These are phyloP conservation scores for Neurospora sp. DNA, from an alignment of 2,329 filamentous ascomycete genomes.

Conservation along the genomic window DNA sequence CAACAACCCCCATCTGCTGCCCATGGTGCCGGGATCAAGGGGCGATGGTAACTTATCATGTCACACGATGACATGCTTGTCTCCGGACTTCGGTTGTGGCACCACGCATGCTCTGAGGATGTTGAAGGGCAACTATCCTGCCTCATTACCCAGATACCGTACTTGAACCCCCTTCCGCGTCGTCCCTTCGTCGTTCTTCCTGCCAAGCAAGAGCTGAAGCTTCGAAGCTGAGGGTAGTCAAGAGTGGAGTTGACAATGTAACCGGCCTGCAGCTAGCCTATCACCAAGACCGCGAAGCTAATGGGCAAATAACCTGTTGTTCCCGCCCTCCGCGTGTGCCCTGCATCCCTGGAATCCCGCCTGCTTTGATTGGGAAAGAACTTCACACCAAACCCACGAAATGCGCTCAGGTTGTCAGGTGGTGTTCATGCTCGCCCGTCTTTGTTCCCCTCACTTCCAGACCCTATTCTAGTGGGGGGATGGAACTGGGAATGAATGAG, in stretches of 20 bases:
- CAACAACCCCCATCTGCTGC: background rate
- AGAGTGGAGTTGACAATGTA: background rate
- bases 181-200: background rate
- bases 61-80: background rate
- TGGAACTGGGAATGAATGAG: background rate
- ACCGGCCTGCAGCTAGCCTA: background rate
- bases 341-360: background rate
- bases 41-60: background rate
- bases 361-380: background rate
- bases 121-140: background rate
- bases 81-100: background rate
- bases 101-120: background rate
- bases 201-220: background rate
- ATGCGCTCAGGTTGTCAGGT: background rate
- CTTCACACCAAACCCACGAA: background rate
- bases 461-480: background rate
- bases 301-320: background rate
- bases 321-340: background rate
- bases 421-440: too few relatives aligned
- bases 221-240: background rate
- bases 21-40: background rate
- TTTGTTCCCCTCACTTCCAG: background rate
- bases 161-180: background rate
- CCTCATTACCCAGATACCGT: background rate
- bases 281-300: background rate